A percentile compares a stretch with the other conserved stretches of the same genome.
phyloP scores from a whole-genome alignment of 306 rosid species.

The Prinsepia uniflora region DNA sequence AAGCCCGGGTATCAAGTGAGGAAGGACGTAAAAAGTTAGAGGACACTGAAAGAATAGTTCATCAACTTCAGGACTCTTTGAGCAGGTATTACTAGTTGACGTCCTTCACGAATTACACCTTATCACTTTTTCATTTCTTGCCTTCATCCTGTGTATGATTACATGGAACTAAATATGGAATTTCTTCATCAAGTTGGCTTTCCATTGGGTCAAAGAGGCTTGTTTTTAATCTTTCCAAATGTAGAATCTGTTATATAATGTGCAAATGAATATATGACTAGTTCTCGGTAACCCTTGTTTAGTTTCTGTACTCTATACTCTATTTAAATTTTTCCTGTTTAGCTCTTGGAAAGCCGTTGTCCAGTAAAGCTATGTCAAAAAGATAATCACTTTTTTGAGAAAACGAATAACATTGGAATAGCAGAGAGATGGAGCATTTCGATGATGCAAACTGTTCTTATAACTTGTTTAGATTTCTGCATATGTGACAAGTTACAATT shows the following conservation, averaged over 20 bases:
- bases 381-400: not conserved
- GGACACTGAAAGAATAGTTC: constrained; percentile 70
- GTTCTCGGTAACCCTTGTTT: not conserved
- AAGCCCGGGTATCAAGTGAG: constrained; percentile 53
- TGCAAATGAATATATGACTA: not conserved
- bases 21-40: constrained; percentile 56
- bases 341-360: not conserved
- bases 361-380: not conserved
- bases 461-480: constrained; percentile 6
- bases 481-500: constrained; percentile 20
- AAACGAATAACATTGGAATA: not conserved
- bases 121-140: constrained; percentile 20
- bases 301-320: not conserved
- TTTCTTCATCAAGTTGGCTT: not conserved
- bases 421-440: not conserved
- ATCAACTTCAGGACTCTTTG: constrained; percentile 77
- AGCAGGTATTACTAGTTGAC: constrained; percentile 67
- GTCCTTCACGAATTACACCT: constrained; percentile 25
- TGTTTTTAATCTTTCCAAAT: not conserved
- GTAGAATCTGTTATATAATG: not conserved
- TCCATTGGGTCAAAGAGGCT: constrained; percentile 6
- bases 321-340: not conserved
- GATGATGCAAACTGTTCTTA: not conserved
- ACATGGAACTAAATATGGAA: not conserved
- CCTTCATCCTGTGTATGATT: constrained; percentile 1